Percentiles rank a stretch among this genome's conserved stretches.
phyloP scores from a whole-genome alignment of 2,329 filamentous ascomycete species.

The Dothistroma septosporum region DNA sequence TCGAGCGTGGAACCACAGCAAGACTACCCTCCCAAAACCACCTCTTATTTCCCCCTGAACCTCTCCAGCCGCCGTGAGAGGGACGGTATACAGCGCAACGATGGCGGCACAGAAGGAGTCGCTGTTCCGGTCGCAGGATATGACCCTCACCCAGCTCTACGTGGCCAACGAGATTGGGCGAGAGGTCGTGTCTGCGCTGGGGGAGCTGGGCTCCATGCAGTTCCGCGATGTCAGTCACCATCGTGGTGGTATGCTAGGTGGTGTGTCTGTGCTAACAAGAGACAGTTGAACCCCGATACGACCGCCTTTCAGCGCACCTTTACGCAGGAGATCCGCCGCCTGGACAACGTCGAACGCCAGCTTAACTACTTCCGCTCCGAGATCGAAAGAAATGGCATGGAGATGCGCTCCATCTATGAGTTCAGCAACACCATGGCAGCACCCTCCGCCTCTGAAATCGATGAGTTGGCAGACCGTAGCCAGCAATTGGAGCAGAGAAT shows the following conservation, averaged over 20 bases:
- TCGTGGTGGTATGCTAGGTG: not conserved
- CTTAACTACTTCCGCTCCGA: conserved; percentile 92
- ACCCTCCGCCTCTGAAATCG: conserved; percentile 89
- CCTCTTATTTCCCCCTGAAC: conserved; percentile 4
- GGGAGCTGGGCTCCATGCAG: conserved; percentile 92
- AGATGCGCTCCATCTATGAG: conserved; percentile 84
- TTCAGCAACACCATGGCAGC: conserved; percentile 78
- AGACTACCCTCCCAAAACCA: conserved; percentile 6
- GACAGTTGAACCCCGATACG: conserved; percentile 82
- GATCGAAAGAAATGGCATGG: conserved; percentile 88
- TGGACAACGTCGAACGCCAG: conserved; percentile 97
- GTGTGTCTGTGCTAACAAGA: conserved; percentile 21
- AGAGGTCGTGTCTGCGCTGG: conserved; percentile 93
- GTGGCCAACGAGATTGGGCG: conserved; percentile 98
- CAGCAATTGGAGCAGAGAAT: conserved; percentile 90
- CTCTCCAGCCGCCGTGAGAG: conserved; percentile 16
- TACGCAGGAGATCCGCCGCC: conserved; percentile 91
- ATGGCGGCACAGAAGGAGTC: conserved; percentile 72
- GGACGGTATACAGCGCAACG: conserved; percentile 12
- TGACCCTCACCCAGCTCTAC: conserved; percentile 99
- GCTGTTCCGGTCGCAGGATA: conserved; percentile 99
- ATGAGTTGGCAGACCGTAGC: conserved; percentile 87
- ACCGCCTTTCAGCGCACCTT: conserved; percentile 96
- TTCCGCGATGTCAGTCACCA: conserved; percentile 79
- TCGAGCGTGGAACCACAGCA: not conserved